Conservation (phyloP, 1,284 basidiomycete genomes). For the Microbotryomycetes sp. region DNA sequence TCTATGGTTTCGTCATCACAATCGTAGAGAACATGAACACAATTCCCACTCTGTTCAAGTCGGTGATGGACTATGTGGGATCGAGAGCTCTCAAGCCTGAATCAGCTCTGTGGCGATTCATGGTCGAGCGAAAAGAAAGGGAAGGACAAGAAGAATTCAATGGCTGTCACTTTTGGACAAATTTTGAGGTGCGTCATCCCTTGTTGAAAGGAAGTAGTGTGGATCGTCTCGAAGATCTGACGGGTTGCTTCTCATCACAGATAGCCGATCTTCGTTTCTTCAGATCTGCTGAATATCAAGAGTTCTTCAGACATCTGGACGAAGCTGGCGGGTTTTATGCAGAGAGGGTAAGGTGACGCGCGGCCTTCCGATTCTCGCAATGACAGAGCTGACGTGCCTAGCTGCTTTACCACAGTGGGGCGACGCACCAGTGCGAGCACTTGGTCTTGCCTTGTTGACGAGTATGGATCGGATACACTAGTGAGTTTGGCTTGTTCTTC, state of each 20-base stretch:
- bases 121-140: conserved; percentile 36
- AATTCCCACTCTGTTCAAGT: conserved; percentile 41
- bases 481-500: conserved; percentile 12
- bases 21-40: conserved; percentile 43
- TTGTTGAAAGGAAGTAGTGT: too few species aligned
- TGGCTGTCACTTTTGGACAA: conserved; percentile 44
- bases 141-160: conserved; percentile 25
- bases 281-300: conserved; percentile 40
- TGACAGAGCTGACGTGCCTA: not conserved
- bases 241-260: conserved; percentile 12
- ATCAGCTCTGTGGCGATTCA: conserved; percentile 39
- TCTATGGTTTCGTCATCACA: conserved; percentile 44
- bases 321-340: conserved; percentile 39
- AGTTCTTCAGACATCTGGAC: conserved; percentile 43
- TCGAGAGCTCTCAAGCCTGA: conserved; percentile 32
- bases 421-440: conserved; percentile 44
- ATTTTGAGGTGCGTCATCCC: conserved; percentile 26
- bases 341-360: conserved; percentile 26
- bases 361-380: too few species aligned
- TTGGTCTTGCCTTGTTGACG: conserved; percentile 36
- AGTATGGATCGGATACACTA: conserved; percentile 31
- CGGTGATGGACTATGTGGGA: conserved; percentile 38
- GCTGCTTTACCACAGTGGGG: conserved; percentile 40
- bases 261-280: conserved; percentile 44
- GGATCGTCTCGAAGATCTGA: too few species aligned